Conservation (phyloP, 108 stramenopile genomes). For the Parmales sp. region DNA sequence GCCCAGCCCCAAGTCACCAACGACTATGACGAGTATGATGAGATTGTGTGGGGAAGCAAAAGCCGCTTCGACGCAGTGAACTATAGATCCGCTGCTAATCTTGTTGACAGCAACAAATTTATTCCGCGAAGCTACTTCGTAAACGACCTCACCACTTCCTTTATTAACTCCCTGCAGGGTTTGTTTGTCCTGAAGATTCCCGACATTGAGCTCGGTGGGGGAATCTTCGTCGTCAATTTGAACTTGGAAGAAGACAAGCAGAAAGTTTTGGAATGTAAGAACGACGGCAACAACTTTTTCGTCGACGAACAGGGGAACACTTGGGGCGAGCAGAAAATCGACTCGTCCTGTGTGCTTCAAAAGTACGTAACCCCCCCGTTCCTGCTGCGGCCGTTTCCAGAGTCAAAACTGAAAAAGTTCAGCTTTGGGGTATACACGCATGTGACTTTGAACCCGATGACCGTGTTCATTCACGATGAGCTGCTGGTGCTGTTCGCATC, state of each 20-base stretch:
- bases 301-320: neutral
- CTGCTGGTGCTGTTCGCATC: conserved; percentile 14
- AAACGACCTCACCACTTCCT: no score
- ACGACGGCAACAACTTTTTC: neutral
- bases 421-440: conserved; percentile 10
- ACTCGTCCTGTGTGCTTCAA: conserved; percentile 1
- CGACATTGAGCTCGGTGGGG: conserved; percentile 4
- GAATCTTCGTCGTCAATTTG: neutral
- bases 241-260: neutral
- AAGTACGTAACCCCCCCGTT: conserved; percentile 14
- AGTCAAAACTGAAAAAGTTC: conserved; percentile 11
- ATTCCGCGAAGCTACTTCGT: no score
- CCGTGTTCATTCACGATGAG: conserved; percentile 10
- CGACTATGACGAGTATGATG: no score
- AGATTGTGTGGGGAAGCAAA: no score
- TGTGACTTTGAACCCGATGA: neutral
- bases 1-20: no score
- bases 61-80: no score
- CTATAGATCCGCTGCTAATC: no score
- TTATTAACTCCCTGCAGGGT: neutral
- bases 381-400: neutral
- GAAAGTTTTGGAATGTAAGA: neutral
- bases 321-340: conserved; percentile 5
- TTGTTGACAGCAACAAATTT: no score
- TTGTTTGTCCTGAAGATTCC: neutral